Conservation (phyloP, 306 rosid species). For the Glycyrrhiza uralensis region DNA sequence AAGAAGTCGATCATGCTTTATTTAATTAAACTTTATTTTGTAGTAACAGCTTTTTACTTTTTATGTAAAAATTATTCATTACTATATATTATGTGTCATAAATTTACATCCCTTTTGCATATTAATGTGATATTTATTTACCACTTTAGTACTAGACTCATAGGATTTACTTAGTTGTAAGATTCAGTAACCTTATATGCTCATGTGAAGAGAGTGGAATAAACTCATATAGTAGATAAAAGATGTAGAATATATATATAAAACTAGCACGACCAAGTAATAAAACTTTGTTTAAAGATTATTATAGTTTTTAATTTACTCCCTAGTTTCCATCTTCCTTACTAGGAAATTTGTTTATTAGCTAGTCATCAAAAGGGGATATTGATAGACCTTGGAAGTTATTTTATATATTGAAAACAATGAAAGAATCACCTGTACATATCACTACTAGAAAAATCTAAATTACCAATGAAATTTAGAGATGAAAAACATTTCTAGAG, state of each 20-base stretch:
- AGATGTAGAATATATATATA: neutral
- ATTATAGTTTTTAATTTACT: neutral
- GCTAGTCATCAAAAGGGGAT: neutral
- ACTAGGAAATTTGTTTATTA: neutral
- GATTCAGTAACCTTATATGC: neutral
- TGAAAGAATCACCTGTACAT: no score
- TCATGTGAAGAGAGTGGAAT: neutral
- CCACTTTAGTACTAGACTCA: neutral
- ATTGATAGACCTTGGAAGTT: neutral
- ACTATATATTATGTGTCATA: neutral
- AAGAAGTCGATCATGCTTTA: constrained; percentile 31
- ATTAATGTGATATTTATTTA: neutral
- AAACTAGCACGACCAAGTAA: neutral
- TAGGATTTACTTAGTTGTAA: neutral
- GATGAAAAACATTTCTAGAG: no score
- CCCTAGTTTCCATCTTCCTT: neutral
- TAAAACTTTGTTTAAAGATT: neutral
- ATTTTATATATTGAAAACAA: neutral
- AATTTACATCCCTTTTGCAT: constrained; percentile 14
- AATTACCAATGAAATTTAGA: no score
- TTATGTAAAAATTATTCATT: constrained; percentile 14
- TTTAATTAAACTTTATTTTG: constrained; percentile 8
- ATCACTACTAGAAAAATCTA: no score
- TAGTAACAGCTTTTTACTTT: constrained; percentile 3
- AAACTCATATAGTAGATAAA: neutral